Conservation (phyloP, 140 eudicot genomes). For the Bidens hawaiensis region DNA sequence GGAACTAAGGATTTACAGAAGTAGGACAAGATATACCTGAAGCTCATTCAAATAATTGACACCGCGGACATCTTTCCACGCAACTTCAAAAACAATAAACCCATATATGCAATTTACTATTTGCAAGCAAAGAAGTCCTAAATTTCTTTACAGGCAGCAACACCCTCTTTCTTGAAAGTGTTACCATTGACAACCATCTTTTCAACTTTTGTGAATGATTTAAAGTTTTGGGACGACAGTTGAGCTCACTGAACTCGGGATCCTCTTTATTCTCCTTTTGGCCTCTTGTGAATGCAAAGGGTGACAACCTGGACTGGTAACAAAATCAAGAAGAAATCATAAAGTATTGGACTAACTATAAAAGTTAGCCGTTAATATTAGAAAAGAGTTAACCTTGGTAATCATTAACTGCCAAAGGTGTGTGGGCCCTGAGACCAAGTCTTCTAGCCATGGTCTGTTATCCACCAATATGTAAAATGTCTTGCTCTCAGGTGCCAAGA, state of each 20-base stretch:
- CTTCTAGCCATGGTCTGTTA: conserved; percentile 88
- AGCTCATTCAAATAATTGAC: conserved; percentile 76
- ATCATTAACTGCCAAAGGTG: conserved; percentile 95
- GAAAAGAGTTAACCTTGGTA: conserved; percentile 55
- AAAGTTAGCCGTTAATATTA: neutral
- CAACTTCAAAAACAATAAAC: conserved; percentile 84
- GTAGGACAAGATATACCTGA: conserved; percentile 48
- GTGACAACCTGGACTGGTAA: conserved; percentile 89
- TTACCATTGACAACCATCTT: conserved; percentile 65
- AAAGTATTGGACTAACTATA: neutral
- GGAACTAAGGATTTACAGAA: too few relatives aligned
- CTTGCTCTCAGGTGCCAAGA: conserved; percentile 75
- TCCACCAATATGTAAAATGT: conserved; percentile 79
- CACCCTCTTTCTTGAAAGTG: conserved; percentile 61
- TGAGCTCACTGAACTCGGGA: conserved; percentile 40
- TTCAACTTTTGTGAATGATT: conserved; percentile 36
- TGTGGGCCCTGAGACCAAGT: conserved; percentile 76
- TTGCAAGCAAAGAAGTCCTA: conserved; percentile 55
- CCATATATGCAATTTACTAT: conserved; percentile 80
- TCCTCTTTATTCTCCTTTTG: conserved; percentile 44
- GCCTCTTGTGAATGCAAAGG: conserved; percentile 82
- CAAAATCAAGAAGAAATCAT: conserved; percentile 10
- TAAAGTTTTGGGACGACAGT: conserved; percentile 21
- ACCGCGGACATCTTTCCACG: conserved; percentile 83
- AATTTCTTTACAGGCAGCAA: conserved; percentile 81